Evolutionary conservation across 306 rosid genomes (phyloP), one percentile per base, ranked within the genome.

Genomic region (Glycyrrhiza uralensis): DNA sequence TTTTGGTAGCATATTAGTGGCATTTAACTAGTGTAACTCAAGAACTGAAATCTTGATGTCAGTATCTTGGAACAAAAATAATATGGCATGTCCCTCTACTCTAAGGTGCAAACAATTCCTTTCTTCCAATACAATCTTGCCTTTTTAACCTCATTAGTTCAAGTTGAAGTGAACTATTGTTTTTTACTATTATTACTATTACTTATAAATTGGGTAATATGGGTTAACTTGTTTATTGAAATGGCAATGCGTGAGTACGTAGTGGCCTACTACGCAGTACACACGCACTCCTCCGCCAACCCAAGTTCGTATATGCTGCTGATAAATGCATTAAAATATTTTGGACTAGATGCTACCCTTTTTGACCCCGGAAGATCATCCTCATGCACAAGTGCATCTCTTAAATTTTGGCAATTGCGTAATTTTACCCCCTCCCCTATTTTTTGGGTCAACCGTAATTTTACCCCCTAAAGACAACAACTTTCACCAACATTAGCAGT

Each of bases 11-110:
- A 76, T 14, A 10, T 35, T 41, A 47, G 17, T 39, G 62, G 26
- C 63, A 63, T 68, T 60, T 80, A 23, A 73, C 56, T 15, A 23
- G 62, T 52, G 57, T 60, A n/a, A n/a, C 66, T 47, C 22, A 52
- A 76, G 33, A 71, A 28, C 73, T 35, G 69, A 80, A 67, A 58
- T 67, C 14, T 61, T 32, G 56, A 32, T 62, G 38, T 69, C 47
- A 26, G 47, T 42, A 18, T 51, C 72, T 36, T 26, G 52, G 20
- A 66, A 22, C 59, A 13, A 29, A 67, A 56, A 44, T 44, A 54
- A 35, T 42, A 23, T 69, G 61, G 66, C 39, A 18, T 11, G 51
- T 49, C 24, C 38, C 15, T 45, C 18, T 35, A 1, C 46, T 56
- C 7, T 19, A 28, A 63, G 24, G 49, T 29, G 66, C 65, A 49